Conservation (phyloP, 2,329 filamentous ascomycete species). For the Didymosphaeria variabile region DNA sequence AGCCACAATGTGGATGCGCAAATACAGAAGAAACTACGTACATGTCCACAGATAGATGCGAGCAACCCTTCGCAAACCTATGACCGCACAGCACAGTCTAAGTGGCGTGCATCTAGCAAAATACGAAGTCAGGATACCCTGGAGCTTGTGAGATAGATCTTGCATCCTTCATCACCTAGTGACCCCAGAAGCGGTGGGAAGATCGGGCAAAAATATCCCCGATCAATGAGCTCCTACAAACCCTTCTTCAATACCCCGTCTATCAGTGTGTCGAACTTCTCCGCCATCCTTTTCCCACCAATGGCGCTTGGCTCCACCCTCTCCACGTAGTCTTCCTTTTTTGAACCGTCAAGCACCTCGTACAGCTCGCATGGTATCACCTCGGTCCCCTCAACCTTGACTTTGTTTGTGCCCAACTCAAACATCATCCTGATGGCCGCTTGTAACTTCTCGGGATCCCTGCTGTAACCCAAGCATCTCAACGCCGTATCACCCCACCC, state of each 20-base stretch:
- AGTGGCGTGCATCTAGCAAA: no score
- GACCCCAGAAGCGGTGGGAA: no score
- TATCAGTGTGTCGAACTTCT: slow-evolving; percentile 33
- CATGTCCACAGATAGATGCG: no score
- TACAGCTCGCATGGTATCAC: slow-evolving; percentile 45
- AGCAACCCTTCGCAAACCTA: no score
- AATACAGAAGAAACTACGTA: no score
- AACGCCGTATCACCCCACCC: slow-evolving; percentile 48
- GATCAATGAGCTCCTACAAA: neutral
- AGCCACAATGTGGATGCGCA: no score
- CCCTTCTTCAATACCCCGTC: slow-evolving; percentile 11
- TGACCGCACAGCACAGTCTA: no score
- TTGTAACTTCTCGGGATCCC: slow-evolving; percentile 41
- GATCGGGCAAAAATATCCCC: neutral
- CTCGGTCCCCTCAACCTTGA: slow-evolving; percentile 39
- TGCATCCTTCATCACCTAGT: no score
- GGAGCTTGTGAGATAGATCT: no score
- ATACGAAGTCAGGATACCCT: no score
- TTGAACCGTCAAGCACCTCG: slow-evolving; percentile 45
- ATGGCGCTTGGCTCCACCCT: slow-evolving; percentile 48
- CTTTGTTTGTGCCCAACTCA: slow-evolving; percentile 37
- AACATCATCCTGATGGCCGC: slow-evolving; percentile 46
- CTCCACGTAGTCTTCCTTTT: slow-evolving; percentile 39
- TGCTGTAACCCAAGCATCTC: slow-evolving; percentile 42
- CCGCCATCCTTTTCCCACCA: slow-evolving; percentile 48